Conservation (phyloP, 2,329 filamentous ascomycete species). For the Knufia fluminis region DNA sequence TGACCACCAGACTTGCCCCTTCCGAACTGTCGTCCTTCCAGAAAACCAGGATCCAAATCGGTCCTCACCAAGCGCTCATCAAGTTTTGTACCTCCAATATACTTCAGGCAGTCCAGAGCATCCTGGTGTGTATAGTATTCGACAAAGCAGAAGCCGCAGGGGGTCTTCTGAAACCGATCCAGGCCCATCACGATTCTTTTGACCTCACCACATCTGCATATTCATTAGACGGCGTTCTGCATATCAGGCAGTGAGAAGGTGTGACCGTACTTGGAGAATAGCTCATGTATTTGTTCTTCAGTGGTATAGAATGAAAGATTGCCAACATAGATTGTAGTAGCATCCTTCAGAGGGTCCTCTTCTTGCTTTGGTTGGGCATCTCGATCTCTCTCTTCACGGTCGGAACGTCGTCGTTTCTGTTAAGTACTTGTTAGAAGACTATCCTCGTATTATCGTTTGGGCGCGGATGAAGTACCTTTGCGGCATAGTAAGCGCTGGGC, state of each 20-base stretch:
- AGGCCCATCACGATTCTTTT: conserved; percentile 97
- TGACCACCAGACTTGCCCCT: conserved; percentile 93
- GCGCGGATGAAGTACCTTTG: conserved; percentile 50
- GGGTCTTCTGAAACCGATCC: conserved; percentile 93
- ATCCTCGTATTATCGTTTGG: not conserved
- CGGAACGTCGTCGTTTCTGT: conserved; percentile 57
- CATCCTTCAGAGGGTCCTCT: conserved; percentile 72
- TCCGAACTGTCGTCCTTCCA: conserved; percentile 92
- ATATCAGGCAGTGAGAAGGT: not conserved
- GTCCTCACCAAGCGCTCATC: conserved; percentile 95
- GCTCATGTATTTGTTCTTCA: conserved; percentile 96
- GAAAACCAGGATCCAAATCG: conserved; percentile 89
- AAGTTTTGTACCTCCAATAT: conserved; percentile 93
- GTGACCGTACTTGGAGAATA: conserved; percentile 67
- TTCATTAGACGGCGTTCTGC: conserved; percentile 10
- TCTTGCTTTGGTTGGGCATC: conserved; percentile 45
- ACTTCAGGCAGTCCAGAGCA: conserved; percentile 96
- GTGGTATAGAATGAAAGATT: conserved; percentile 99
- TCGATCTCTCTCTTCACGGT: conserved; percentile 47
- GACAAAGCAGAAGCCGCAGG: conserved; percentile 98
- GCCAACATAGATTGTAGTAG: conserved; percentile 93
- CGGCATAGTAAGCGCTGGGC: conserved; percentile 86
- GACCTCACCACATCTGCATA: conserved; percentile 70
- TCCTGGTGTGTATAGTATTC: conserved; percentile 98
- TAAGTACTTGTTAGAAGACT: conserved; percentile 40